phyloP scores from a whole-genome alignment of 164 flowering plant genomes.

The Litsea cubeba region DNA sequence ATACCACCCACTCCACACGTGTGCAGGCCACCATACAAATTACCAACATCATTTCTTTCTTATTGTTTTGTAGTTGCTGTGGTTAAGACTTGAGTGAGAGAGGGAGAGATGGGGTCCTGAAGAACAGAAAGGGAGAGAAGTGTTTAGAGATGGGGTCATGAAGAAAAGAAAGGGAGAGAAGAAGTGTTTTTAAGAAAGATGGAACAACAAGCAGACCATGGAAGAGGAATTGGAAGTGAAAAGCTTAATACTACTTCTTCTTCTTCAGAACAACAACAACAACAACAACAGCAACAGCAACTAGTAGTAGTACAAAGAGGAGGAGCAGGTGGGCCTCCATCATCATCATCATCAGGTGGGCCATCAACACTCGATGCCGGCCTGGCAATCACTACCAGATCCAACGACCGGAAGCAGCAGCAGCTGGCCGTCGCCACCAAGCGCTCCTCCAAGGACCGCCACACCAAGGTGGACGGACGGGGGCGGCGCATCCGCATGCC shows the following conservation, averaged over 20 bases:
- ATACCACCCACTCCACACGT: too few relatives aligned
- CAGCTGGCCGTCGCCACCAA: conserved; percentile 21
- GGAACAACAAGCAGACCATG: conserved; percentile 37
- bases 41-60: not conserved
- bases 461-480: conserved; percentile 77
- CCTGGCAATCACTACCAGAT: conserved; percentile 17
- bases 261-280: not conserved
- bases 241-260: not conserved
- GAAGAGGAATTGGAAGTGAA: conserved; percentile 1
- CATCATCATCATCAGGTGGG: conserved; percentile 20
- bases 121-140: not conserved
- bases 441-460: conserved; percentile 66
- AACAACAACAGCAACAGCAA: not conserved
- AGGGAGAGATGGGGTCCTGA: conserved; percentile 15
- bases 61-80: not conserved
- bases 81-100: not conserved
- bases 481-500: conserved; percentile 86
- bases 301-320: not conserved
- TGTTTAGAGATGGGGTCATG: conserved; percentile 15
- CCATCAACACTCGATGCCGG: conserved; percentile 12
- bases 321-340: conserved; percentile 13
- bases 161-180: not conserved
- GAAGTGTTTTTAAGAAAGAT: not conserved
- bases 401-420: not conserved
- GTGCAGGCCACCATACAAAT: too few relatives aligned